Evolutionary conservation across 805 yeast species (phyloP), one percentile per base, ranked within the genome.

Genomic region (Candida tallmaniae): DNA sequence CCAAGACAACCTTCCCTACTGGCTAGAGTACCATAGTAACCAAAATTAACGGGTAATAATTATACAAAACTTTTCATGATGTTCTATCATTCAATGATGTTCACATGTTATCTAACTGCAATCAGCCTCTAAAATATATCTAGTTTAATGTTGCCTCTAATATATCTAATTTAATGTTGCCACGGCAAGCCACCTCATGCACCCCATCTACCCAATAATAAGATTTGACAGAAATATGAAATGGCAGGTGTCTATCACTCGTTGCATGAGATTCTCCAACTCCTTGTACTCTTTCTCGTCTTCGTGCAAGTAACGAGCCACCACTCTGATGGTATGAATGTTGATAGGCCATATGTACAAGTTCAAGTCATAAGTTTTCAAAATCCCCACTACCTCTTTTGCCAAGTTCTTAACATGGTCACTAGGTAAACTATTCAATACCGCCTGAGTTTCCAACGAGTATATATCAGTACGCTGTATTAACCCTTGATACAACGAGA

Each of bases 341-440:
- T 52, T 58, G 18, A 57, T 52, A 1, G 68, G 54, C 68, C 68
- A 62, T 20, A 65, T 45, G 20, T 40, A 36, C 23, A 49, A 25
- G 38, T 59, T 63, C 10, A 48, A 35, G 23, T 63, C 66, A 35
- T 65, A 65, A 2, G 68, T 59, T 34, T 51, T 52, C 44, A 65
- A 39, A 20, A 65, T 62, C 2, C 70, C 71, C 23, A 64, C 50
- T 6, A 62, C 48, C 23, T 64, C 69, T 35, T 51, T 52, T 14
- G 68, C 59, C 13, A 60, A 29, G 12, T 50, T 46, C 21, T 52
- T 51, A 6, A 45, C 39, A 35, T 51, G 56, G 20, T 53, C 47
- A 2, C 46, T 34, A 1, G 65, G 56, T 38, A 50, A 56, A 23
- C 47, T 47, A 3, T 40, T 42, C 9, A 50, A 30, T 19, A 59